Base-by-base conservation (phyloP, 768 basidiomycete species). In the Pulveroboletus frians region DNA sequence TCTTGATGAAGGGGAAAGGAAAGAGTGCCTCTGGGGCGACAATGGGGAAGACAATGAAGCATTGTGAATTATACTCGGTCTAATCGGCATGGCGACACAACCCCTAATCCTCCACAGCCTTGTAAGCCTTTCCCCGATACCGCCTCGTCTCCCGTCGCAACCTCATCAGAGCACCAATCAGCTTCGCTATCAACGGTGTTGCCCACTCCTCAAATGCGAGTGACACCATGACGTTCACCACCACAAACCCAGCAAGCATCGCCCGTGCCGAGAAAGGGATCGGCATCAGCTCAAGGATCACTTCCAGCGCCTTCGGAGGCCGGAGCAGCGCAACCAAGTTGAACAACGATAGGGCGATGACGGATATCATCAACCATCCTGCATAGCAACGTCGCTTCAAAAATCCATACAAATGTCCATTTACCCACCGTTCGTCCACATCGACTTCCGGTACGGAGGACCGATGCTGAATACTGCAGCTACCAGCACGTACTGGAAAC, bases 381-480 rank as follows among this genome's bases (percentile, higher is more conserved):
- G 60, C 35, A 35, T 36, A 29, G 41, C 41, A 31, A 20, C 20
- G 23, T 40, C 35, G 20, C 32, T 43, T 40, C 2, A 39, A 41
- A 14, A 32, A 46, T 13, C 7, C 9, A 7, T 43, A 34, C 31
- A 1, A 47, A 34, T 1, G 43, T 34, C 31, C 13, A 6, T 17
- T 46, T 38, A 63, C 82, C 48, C 63, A 94, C 94, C 81, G 62
- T 99, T 99, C 14, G 93, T 90, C 81, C 88, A 92, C 78, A 98
- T 89, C 21, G 92, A 79, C 68, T 90, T 88, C 43, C 96, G 81
- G 68, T 95, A 99, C 4, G 96, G 96, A 3, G 94, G 94, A 0
- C 96, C 96, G 56, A 98, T 96, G 65, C 91, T 95, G 72, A 98
- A 99, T 1, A 98, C 92, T 0, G 86, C 95, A 11, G 95, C 96